Base-by-base conservation (phyloP, 2,329 filamentous ascomycete genomes). In the Aspergillus intermedius region DNA sequence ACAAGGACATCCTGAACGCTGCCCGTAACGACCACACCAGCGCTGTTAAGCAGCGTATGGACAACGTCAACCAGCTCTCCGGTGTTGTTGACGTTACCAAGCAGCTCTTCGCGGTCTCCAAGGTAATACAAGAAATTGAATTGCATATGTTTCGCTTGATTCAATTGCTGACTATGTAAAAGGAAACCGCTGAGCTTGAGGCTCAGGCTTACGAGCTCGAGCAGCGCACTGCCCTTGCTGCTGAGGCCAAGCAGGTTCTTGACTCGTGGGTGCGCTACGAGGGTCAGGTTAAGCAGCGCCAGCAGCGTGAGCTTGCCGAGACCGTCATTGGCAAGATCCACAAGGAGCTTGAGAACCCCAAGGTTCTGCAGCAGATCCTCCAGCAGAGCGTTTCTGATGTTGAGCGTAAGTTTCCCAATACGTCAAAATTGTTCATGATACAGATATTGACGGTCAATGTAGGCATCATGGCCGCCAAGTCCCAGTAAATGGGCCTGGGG, bases 251-350 rank as follows among this genome's bases (percentile, higher is more conserved):
- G 86, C 67, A 81, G 54, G 93, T 97, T 51, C 84, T 98, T 58
- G 93, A 98, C 73, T 96, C 90, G 50, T 98, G 93, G 94, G 91
- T 97, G 58, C 87, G 93, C 71, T 98, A 98, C 75, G 93, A 98
- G 80, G 79, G 87, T 64, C 93, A 97, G 80, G 91, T 98, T 69
- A 98, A 97, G 87, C 87, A 91, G 79, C 87, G 93, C 73, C 90
- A 98, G 80, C 93, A 98, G 82, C 86, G 81, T 75, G 93, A 98
- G 81, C 83, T 98, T 59, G 89, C 93, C 57, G 84, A 95, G 70
- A 83, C 77, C 73, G 80, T 98, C 74, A 97, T 98, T 67, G 83
- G 87, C 79, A 98, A 96, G 84, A 93, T 97, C 70, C 86, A 88
- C 75, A 97, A 97, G 84, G 91, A 97, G 81, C 84, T 98, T 51